Base-by-base conservation (phyloP, 2,329 filamentous ascomycete species). In the Nectriaceae sp. region DNA sequence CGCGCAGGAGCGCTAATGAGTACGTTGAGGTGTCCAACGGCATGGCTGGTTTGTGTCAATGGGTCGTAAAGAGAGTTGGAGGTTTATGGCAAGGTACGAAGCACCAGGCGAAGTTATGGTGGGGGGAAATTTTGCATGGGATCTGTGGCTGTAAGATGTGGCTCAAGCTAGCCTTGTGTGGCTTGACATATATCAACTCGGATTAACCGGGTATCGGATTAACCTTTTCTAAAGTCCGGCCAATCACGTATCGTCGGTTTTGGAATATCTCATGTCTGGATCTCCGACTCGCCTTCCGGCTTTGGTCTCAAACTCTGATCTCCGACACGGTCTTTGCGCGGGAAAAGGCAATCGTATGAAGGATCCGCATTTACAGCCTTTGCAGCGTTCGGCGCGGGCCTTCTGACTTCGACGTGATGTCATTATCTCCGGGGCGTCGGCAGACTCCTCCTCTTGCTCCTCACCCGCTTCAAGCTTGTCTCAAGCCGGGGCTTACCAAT, bases 11-110 rank as follows among this genome's bases (percentile, higher is more conserved):
- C 53, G 90, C 91, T 53, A 97, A 83, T 42, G 85, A 84, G 77
- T 97, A 97, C 43, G 89, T 91, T 11, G 90, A 93, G 6, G 91
- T 96, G 73, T 97, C 93, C 69, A 97, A 89, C 49, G 93, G 92
- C 93, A 97, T 97, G 59, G 21, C 54, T 21, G 19, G 3, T 19
- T 20, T n/a, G 19, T 15, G 31, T 15, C 16, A 44, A 36, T 45
- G 22, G 42, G 16, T 44, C n/a, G n/a, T n/a, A n/a, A n/a, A 20
- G 33, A n/a, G n/a, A 43, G 48, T 39, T 37, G 39, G 40, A 22
- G 29, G 35, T 40, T 22, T 21, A 20, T 42, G 33, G 42, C n/a
- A 26, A 18, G 15, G 33, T 39, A 49, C 8, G 15, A 31, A 31
- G 26, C 26, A 10, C 10, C 26, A 31, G 26, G 8, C 26, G 26